Conservation (phyloP, 495 filamentous ascomycete species). For the Aspergillus egyptiacus region DNA sequence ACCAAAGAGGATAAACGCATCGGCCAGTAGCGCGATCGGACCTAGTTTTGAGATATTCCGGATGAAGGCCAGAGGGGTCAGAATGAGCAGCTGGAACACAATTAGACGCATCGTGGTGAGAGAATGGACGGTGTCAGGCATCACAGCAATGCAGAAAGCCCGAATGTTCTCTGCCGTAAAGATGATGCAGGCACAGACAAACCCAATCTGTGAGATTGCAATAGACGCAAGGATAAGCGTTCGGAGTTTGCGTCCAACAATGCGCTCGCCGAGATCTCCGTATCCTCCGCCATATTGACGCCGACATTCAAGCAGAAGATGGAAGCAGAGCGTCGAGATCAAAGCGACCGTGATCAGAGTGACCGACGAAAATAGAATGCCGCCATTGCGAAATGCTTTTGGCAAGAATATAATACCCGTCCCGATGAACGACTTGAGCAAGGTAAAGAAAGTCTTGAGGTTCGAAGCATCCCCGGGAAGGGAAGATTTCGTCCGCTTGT, state of each 20-base stretch:
- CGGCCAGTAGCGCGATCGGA: slow-evolving; percentile 74
- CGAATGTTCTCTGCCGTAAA: slow-evolving; percentile 88
- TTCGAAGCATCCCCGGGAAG: slow-evolving; percentile 52
- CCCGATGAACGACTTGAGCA: slow-evolving; percentile 89
- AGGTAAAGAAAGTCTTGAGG: slow-evolving; percentile 60
- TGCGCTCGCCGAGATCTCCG: slow-evolving; percentile 80
- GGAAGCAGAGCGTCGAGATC: slow-evolving; percentile 84
- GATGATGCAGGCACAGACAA: slow-evolving; percentile 90
- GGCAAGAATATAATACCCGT: slow-evolving; percentile 90
- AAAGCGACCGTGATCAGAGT: slow-evolving; percentile 70
- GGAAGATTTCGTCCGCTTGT: slow-evolving; percentile 37
- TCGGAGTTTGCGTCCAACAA: slow-evolving; percentile 80
- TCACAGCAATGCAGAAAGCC: slow-evolving; percentile 72
- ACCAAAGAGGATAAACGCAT: slow-evolving; percentile 82
- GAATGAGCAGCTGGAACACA: slow-evolving; percentile 78
- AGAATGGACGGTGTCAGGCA: slow-evolving; percentile 51
- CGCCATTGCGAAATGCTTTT: slow-evolving; percentile 80
- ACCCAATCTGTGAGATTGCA: slow-evolving; percentile 82
- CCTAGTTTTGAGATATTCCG: slow-evolving; percentile 86
- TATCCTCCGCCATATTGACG: slow-evolving; percentile 73
- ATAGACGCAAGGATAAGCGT: slow-evolving; percentile 73
- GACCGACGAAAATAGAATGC: slow-evolving; percentile 85
- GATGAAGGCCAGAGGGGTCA: slow-evolving; percentile 78
- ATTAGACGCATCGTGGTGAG: slow-evolving; percentile 74
- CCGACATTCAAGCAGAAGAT: slow-evolving; percentile 76